phyloP scores from a whole-genome alignment of 2,329 filamentous ascomycete genomes.

The Cercospora janseana region DNA sequence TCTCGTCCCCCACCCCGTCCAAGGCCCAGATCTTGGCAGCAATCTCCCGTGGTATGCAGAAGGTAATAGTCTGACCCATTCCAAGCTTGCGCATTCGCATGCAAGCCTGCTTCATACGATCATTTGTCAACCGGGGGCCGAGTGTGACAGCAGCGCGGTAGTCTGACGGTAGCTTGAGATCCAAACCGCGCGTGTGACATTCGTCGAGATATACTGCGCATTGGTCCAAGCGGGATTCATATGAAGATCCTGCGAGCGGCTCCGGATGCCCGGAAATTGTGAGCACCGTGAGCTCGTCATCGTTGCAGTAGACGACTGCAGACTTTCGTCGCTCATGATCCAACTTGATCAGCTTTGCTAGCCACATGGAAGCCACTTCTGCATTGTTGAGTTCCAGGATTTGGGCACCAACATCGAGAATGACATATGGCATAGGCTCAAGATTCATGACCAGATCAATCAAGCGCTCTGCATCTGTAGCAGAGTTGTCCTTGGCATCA shows the following conservation, averaged over 20 bases:
- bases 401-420: slow-evolving; percentile 70
- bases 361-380: slow-evolving; percentile 55
- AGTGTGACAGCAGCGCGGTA: slow-evolving; percentile 68
- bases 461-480: slow-evolving; percentile 36
- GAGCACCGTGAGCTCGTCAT: slow-evolving; percentile 57
- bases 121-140: slow-evolving; percentile 64
- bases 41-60: slow-evolving; percentile 61
- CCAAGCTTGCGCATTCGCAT: slow-evolving; percentile 70
- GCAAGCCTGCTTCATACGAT: slow-evolving; percentile 67
- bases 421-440: slow-evolving; percentile 51
- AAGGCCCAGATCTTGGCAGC: slow-evolving; percentile 49
- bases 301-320: slow-evolving; percentile 58
- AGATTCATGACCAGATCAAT: slow-evolving; percentile 48
- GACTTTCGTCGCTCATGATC: slow-evolving; percentile 30
- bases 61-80: slow-evolving; percentile 63
- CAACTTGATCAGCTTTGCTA: too few relatives aligned
- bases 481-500: not conserved
- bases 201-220: slow-evolving; percentile 71
- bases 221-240: slow-evolving; percentile 52
- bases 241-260: slow-evolving; percentile 58
- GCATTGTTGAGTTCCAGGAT: slow-evolving; percentile 64
- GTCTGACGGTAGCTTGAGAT: slow-evolving; percentile 58
- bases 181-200: slow-evolving; percentile 67
- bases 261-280: slow-evolving; percentile 50
- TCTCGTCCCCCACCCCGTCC: slow-evolving; percentile 24